Base-by-base conservation (phyloP, 192 early-diverging fungal genomes). In the Obelidium mucronatum region DNA sequence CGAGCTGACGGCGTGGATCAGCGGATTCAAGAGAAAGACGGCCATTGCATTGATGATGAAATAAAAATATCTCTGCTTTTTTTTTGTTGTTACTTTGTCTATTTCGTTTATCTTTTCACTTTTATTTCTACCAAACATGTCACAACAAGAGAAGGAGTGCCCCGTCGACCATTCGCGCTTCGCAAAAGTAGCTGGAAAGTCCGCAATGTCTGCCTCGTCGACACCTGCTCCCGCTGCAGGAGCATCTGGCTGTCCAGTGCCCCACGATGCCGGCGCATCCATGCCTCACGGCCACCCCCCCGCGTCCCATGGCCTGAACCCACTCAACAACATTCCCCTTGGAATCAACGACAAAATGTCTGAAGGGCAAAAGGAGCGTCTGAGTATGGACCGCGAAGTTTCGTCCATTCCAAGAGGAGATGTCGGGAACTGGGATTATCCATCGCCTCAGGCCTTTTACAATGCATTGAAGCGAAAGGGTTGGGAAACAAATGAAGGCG, bases 401-500 rank as follows among this genome's bases (percentile, higher is more conserved):
- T 94, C 92, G 11, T 86, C 91, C 30, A 97, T 97, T 78, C 95
- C 94, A 0, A 86, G 91, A 15, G 88, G 87, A 22, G 84, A 87
- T 28, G 84, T 86, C 75, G 80, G 87, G 24, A 86, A 85, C 13
- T 96, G 96, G 96, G 82, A 96, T 11, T 97, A 97, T 72, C 96
- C 96, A 6, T 76, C 76, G 6, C 59, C 70, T 28, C 81, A 86
- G 54, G 94, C 94, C 93, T 97, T 97, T 63, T 97, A 93, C 84
- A 97, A 97, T 65, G 96, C 96, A 1, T 95, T 97, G 93, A 91
- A 87, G 75, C 90, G 96, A 77, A 97, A 97, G 74, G 93, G 92
- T 79, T 95, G 94, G 94, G 73, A 88, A 60, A 91, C 96, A 0
- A 67, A 87, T 1, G 94, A 94, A 66, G 61, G 82, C 22, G 96